Conservation (phyloP, 805 yeast genomes). For the Tetrapisispora pingtungensis region DNA sequence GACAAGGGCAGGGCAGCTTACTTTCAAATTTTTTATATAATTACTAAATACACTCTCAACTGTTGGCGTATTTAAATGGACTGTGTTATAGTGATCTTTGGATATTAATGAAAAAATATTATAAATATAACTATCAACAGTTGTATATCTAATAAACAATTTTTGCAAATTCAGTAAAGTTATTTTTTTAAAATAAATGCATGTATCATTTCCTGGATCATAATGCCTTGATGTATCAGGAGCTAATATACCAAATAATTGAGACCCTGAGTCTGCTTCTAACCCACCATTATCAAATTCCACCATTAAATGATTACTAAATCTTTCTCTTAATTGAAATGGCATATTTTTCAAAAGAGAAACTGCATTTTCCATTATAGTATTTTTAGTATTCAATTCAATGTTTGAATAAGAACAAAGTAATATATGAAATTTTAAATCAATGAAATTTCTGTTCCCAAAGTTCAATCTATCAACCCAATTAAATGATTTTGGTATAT, state of each 20-base stretch:
- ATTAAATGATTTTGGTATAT: not conserved
- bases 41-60: slow-evolving; percentile 7
- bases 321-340: not conserved
- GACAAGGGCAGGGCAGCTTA: slow-evolving; percentile 10
- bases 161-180: slow-evolving; percentile 9
- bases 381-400: not conserved
- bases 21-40: slow-evolving; percentile 6
- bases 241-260: slow-evolving; percentile 12
- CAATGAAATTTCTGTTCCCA: not conserved
- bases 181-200: slow-evolving; percentile 6
- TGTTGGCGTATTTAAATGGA: slow-evolving; percentile 3
- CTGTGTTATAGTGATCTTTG: slow-evolving; percentile 2
- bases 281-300: slow-evolving; percentile 2
- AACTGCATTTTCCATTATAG: not conserved
- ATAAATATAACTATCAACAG: slow-evolving; percentile 16
- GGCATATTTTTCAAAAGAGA: not conserved
- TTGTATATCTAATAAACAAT: slow-evolving; percentile 13
- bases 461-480: not conserved
- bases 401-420: not conserved
- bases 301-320: slow-evolving; percentile 4
- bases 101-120: slow-evolving; percentile 4
- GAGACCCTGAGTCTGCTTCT: not conserved
- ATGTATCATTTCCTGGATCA: not conserved
- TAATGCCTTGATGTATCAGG: slow-evolving; percentile 4
- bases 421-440: not conserved